Conservation (phyloP, 805 yeast species). For the Spencermartinsiella europaea region DNA sequence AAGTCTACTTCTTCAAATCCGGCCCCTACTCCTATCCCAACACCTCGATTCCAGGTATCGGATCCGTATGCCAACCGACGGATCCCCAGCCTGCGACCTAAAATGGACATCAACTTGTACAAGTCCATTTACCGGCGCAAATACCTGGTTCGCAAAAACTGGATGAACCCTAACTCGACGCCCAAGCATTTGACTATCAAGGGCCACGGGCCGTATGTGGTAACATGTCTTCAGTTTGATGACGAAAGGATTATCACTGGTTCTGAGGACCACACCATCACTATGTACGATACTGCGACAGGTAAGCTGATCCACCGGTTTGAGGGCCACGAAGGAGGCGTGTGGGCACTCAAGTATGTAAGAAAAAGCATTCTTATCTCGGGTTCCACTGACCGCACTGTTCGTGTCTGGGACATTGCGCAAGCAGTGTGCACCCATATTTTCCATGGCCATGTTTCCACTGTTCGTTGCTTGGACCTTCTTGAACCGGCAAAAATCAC, state of each 20-base stretch:
- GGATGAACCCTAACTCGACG: constrained; percentile 69
- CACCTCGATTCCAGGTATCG: constrained; percentile 4
- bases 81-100: constrained; percentile 15
- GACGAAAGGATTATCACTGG: constrained; percentile 88
- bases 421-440: constrained; percentile 87
- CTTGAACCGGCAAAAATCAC: constrained; percentile 55
- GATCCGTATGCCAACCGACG: background rate
- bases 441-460: constrained; percentile 86
- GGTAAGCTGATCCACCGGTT: constrained; percentile 62
- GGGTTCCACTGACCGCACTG: constrained; percentile 92
- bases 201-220: constrained; percentile 76
- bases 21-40: constrained; percentile 1
- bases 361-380: constrained; percentile 72
- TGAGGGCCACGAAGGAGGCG: constrained; percentile 94
- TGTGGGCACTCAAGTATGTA: constrained; percentile 91
- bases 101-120: constrained; percentile 33
- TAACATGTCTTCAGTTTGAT: constrained; percentile 91
- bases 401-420: constrained; percentile 86
- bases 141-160: constrained; percentile 53
- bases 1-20: background rate
- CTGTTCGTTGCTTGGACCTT: constrained; percentile 87
- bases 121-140: constrained; percentile 60
- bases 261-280: constrained; percentile 79
- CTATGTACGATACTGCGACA: constrained; percentile 70
- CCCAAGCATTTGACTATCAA: constrained; percentile 65